Evolutionary conservation across 129 eudicot genomes (phyloP).

Genomic region (Helianthus tuberosus): DNA sequence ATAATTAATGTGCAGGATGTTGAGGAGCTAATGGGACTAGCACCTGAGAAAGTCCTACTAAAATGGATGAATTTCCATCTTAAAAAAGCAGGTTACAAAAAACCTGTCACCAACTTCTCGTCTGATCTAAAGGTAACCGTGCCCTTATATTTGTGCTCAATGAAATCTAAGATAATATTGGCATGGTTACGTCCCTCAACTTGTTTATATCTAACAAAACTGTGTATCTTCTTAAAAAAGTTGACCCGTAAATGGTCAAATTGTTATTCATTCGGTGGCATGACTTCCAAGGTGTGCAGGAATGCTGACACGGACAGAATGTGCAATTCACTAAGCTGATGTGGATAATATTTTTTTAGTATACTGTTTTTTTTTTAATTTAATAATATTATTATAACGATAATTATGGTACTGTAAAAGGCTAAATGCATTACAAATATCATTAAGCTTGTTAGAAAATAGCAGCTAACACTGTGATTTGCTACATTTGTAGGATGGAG

Average conservation of each 20-base stretch:
- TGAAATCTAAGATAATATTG: background rate
- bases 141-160: background rate
- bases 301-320: background rate
- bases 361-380: background rate
- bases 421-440: background rate
- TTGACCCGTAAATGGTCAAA: background rate
- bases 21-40: conserved; percentile 88
- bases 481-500: conserved; percentile 68
- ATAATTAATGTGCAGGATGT: conserved; percentile 58
- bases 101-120: conserved; percentile 79
- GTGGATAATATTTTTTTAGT: background rate
- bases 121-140: conserved; percentile 71
- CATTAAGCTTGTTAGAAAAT: conserved; percentile 1
- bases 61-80: conserved; percentile 98
- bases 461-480: conserved; percentile 19
- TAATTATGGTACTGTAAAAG: background rate
- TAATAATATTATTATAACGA: background rate
- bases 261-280: background rate
- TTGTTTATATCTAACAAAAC: background rate
- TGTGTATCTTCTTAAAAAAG: background rate
- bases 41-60: conserved; percentile 80
- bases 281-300: background rate
- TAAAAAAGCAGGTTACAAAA: conserved; percentile 87
- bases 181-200: background rate
- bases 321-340: conserved; percentile 2